Evolutionary conservation across 148 eudicot genomes (phyloP).

Genomic region (Fagopyrum esculentum): DNA sequence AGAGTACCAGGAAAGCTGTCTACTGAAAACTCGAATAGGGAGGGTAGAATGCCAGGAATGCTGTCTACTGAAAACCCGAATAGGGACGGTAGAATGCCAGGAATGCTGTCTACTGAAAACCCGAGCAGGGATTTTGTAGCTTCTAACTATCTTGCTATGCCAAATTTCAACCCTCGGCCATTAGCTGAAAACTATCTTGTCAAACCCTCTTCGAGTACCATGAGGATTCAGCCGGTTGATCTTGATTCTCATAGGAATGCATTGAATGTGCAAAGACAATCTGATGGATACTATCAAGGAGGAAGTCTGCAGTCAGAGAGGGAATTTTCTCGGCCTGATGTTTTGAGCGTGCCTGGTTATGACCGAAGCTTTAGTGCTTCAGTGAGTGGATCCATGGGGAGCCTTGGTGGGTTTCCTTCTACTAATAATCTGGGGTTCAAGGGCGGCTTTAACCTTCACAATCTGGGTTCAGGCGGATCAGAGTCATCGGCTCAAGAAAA

Average conservation of each 20-base stretch:
- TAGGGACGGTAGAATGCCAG: not conserved
- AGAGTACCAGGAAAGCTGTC: not conserved
- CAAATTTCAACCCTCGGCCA: constrained; percentile 2
- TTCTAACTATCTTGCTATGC: not conserved
- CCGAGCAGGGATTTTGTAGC: not conserved
- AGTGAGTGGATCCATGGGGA: not conserved
- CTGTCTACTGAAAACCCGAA: not conserved
- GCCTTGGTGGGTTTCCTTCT: not conserved
- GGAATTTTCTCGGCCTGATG: not conserved
- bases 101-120: not conserved
- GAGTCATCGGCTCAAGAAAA: not conserved
- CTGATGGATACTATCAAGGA: constrained; percentile 3
- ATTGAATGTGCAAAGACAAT: not conserved
- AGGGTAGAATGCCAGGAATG: not conserved
- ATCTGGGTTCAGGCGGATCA: not conserved
- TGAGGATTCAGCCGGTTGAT: not conserved
- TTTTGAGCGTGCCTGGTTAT: not conserved
- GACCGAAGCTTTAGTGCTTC: not conserved
- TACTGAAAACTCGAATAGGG: too few species aligned
- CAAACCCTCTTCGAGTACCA: not conserved
- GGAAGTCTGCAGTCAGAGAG: not conserved
- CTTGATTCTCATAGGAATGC: not conserved
- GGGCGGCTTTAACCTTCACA: constrained; percentile 1
- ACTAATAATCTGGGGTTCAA: not conserved
- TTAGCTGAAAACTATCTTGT: constrained; percentile 10